Conservation (phyloP, 2,329 filamentous ascomycete genomes). For the Hirsutella minnesotensis region DNA sequence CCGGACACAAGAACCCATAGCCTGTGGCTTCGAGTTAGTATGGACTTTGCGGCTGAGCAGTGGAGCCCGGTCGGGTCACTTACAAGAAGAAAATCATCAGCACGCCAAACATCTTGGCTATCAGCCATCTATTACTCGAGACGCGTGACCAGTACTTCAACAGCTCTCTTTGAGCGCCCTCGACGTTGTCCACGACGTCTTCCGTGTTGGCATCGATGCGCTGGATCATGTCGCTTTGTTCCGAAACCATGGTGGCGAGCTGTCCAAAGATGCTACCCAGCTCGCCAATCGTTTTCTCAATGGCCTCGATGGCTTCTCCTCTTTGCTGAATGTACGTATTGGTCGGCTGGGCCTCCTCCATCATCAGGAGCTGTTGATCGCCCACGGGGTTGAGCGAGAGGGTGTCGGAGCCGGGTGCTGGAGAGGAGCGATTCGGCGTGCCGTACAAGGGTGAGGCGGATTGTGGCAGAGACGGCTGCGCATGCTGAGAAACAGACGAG, state of each 20-base stretch:
- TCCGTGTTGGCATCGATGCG: conserved; percentile 95
- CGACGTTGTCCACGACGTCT: conserved; percentile 96
- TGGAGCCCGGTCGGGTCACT: conserved; percentile 14
- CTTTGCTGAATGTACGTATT: conserved; percentile 89
- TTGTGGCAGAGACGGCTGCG: conserved; percentile 55
- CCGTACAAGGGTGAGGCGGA: conserved; percentile 82
- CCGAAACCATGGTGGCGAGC: conserved; percentile 89
- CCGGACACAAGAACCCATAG: conserved; percentile 29
- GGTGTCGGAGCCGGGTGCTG: conserved; percentile 59
- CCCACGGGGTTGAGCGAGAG: conserved; percentile 72
- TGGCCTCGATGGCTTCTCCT: conserved; percentile 91
- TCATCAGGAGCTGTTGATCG: conserved; percentile 75
- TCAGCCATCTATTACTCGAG: conserved; percentile 88
- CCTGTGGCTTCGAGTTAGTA: conserved; percentile 12
- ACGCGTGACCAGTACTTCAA: conserved; percentile 96
- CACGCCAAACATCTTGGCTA: conserved; percentile 70
- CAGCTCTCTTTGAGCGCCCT: conserved; percentile 86
- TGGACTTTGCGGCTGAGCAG: neutral
- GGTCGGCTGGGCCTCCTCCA: conserved; percentile 81
- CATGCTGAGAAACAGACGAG: conserved; percentile 71
- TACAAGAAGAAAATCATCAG: conserved; percentile 85
- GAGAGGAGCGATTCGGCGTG: conserved; percentile 56
- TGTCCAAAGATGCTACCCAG: conserved; percentile 87
- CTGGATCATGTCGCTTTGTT: conserved; percentile 97
- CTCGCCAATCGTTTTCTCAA: conserved; percentile 89